Conservation (phyloP, 257 asterid genomes). For the Ophiorrhiza pumila region DNA sequence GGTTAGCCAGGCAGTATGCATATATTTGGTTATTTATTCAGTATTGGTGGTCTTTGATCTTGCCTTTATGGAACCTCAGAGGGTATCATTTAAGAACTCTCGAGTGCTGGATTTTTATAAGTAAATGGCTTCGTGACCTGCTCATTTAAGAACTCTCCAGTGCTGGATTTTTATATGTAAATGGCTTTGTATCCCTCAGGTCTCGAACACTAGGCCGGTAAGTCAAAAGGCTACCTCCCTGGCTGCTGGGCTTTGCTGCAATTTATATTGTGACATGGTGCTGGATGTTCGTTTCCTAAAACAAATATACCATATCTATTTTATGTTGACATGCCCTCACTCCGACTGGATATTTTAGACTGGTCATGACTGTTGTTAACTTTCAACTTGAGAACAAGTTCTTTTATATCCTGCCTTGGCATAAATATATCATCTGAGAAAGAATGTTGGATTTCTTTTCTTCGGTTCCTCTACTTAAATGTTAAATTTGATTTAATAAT, state of each 20-base stretch:
- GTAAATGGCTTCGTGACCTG: background rate
- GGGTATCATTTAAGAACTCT: background rate
- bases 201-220: too few relatives aligned
- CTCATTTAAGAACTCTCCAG: background rate
- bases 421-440: background rate
- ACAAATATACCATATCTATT: background rate
- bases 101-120: background rate
- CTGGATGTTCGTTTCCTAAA: background rate
- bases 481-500: background rate
- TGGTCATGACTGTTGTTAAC: background rate
- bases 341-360: background rate
- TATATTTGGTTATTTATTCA: slow-evolving; percentile 3
- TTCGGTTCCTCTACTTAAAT: background rate
- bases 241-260: background rate
- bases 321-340: background rate
- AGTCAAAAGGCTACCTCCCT: too few relatives aligned
- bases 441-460: background rate
- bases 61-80: background rate
- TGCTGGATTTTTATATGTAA: background rate
- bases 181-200: background rate
- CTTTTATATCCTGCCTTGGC: background rate
- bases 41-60: background rate
- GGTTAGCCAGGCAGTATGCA: slow-evolving; percentile 37
- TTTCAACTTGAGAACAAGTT: background rate
- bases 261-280: too few relatives aligned